Conservation (phyloP, 768 basidiomycete species). For the Phanerodontia chrysosporium region DNA sequence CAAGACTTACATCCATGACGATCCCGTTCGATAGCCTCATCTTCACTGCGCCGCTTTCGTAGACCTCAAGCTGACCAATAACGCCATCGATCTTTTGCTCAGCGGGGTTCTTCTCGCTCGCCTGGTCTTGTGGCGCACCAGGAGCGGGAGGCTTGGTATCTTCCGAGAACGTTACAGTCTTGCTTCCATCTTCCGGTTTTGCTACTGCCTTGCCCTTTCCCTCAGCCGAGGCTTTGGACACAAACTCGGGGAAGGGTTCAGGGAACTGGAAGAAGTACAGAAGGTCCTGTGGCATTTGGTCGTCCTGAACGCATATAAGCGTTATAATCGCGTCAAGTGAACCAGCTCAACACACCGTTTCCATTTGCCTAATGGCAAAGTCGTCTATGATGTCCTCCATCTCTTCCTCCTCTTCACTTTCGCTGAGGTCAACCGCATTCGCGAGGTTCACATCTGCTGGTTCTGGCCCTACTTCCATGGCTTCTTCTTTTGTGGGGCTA, state of each 20-base stretch:
- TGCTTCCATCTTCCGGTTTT: constrained; percentile 25
- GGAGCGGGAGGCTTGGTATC: constrained; percentile 51
- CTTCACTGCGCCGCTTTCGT: constrained; percentile 81
- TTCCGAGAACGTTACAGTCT: constrained; percentile 61
- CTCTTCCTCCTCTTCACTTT: constrained; percentile 75
- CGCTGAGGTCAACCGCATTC: constrained; percentile 66
- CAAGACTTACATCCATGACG: constrained; percentile 77
- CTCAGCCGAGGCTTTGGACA: constrained; percentile 31
- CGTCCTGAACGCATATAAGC: constrained; percentile 34
- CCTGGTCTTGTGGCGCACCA: constrained; percentile 23
- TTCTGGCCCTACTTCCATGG: constrained; percentile 18
- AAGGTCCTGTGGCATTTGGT: constrained; percentile 51
- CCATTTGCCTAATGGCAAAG: constrained; percentile 48
- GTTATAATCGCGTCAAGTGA: no score
- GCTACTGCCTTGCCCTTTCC: constrained; percentile 27
- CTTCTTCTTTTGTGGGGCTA: constrained; percentile 12
- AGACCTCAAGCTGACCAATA: constrained; percentile 82
- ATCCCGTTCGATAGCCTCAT: constrained; percentile 81
- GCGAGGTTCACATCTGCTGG: constrained; percentile 38
- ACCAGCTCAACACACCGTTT: constrained; percentile 32
- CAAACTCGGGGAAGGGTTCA: constrained; percentile 73
- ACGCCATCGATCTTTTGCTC: constrained; percentile 56
- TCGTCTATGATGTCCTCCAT: constrained; percentile 74
- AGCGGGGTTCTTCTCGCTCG: constrained; percentile 10
- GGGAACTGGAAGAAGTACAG: constrained; percentile 93